Base-by-base conservation (phyloP, 768 basidiomycete species). In the Trametes sanguinea region DNA sequence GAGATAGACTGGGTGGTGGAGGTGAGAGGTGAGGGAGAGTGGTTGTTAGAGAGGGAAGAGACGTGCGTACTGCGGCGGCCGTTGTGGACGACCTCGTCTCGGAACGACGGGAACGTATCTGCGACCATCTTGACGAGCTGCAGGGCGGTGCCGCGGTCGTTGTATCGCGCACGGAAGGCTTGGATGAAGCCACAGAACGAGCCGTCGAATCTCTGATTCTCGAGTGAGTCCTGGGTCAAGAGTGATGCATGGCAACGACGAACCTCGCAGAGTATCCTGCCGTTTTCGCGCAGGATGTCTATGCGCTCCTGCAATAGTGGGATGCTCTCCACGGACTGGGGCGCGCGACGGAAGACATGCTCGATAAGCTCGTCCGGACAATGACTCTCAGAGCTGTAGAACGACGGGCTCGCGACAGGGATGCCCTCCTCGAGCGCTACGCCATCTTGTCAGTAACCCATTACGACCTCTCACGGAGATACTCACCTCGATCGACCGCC, bases 351-450 rank as follows among this genome's bases (percentile, higher is more conserved):
- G 72, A 95, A 95, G 27, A 93, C 77, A 63, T 86, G 76, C 45
- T 82, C 81, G 51, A 94, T 82, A 39, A 90, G 69, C 6, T 81
- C 78, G 69, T 93, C 88, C 0, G 93, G 88, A 67, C 92, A 94
- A 7, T 79, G 77, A 1, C 70, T 76, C 65, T 85, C 80, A n/a
- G 85, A 87, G 4, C 88, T 81, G 71, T 94, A 95, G 69, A 94
- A 94, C 2, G 72, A 63, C 0, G 94, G 93, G 66, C 90, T 85
- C 1, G 87, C 91, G 63, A 95, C 86, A 3, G 90, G 90, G 53
- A 93, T 85, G 11, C 78, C 80, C 65, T 85, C 85, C 66, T 91
- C 91, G 39, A 94, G 76, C 33, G 92, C 93, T 94, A 63, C 27
- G 16, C 30, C 22, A 35, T 5, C 13, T 10, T 27, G 11, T n/a